A percentile compares a stretch with the other conserved stretches of the same genome.
Conservation (phyloP, 306 rosid species). For the Trichosanthes truncata region DNA sequence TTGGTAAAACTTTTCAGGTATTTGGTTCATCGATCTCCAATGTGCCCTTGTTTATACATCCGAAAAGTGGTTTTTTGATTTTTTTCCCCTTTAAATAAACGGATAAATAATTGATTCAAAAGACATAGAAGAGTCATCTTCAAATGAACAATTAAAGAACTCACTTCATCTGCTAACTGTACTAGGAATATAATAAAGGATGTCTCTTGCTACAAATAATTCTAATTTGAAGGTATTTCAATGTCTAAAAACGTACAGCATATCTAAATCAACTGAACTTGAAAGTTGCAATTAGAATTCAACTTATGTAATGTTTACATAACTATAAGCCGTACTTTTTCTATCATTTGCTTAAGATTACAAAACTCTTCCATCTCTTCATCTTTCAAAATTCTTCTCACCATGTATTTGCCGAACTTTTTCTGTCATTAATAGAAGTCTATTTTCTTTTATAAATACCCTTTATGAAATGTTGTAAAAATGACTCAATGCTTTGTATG, state of each 20-base stretch:
- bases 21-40: background rate
- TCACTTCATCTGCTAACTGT: background rate
- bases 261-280: background rate
- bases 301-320: background rate
- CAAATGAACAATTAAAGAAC: background rate
- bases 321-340: background rate
- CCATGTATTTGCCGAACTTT: background rate
- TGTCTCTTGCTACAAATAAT: background rate
- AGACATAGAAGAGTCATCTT: background rate
- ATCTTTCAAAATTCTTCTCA: background rate
- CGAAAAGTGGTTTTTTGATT: background rate
- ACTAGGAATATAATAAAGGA: background rate
- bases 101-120: background rate
- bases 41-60: background rate
- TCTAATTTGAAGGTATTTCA: background rate
- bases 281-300: background rate
- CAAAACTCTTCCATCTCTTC: background rate
- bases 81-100: background rate
- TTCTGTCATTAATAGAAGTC: background rate
- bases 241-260: background rate
- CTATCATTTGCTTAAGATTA: background rate
- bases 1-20: constrained; percentile 99
- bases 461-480: background rate
- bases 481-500: background rate
- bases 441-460: background rate